Conservation (phyloP, 164 flowering plant genomes). For the Houttuynia cordata region DNA sequence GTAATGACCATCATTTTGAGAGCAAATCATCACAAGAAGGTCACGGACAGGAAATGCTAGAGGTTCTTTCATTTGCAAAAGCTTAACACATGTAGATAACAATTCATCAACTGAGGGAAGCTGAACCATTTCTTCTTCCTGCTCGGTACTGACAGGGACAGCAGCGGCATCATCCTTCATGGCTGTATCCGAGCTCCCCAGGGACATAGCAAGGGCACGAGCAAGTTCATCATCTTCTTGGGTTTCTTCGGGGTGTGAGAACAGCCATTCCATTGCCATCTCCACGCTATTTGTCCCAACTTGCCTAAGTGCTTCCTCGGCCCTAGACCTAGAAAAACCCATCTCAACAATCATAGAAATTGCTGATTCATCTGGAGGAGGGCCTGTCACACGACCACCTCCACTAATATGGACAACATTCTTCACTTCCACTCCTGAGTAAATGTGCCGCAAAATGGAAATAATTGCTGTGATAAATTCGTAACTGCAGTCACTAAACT, state of each 20-base stretch:
- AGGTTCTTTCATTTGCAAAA: constrained; percentile 68
- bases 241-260: constrained; percentile 84
- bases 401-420: constrained; percentile 27
- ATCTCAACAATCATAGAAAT: constrained; percentile 91
- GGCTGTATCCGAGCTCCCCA: constrained; percentile 64
- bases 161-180: constrained; percentile 45
- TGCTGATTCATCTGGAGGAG: constrained; percentile 86
- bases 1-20: constrained; percentile 74
- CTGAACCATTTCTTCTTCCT: constrained; percentile 59
- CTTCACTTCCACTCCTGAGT: constrained; percentile 88
- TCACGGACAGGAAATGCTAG: constrained; percentile 84
- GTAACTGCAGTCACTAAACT: constrained; percentile 71
- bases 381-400: constrained; percentile 53
- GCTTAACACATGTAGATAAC: constrained; percentile 59
- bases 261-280: constrained; percentile 99
- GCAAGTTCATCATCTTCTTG: constrained; percentile 99
- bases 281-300: constrained; percentile 93
- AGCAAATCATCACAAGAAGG: constrained; percentile 78
- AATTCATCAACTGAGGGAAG: constrained; percentile 84
- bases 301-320: constrained; percentile 94
- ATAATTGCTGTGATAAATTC: constrained; percentile 64
- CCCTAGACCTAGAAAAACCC: constrained; percentile 92
- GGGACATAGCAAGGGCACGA: constrained; percentile 97
- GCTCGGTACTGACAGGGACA: constrained; percentile 25
- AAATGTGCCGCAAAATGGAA: constrained; percentile 65